Evolutionary conservation across 805 yeast species (phyloP).

Genomic region (Crinitomyces ghanaensis): DNA sequence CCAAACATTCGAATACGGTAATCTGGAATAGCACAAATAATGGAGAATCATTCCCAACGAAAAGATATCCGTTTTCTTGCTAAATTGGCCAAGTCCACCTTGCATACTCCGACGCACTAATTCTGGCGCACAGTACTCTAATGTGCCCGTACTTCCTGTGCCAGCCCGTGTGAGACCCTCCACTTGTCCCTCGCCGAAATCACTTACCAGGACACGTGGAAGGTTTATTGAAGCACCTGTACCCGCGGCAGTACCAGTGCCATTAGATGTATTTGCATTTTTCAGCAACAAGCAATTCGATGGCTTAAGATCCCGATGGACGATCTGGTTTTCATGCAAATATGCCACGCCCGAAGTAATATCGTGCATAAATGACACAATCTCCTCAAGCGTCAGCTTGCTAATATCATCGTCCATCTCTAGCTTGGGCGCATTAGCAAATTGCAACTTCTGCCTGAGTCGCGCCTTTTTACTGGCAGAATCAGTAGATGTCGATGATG

Average conservation of each 20-base stretch:
- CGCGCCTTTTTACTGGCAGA: constrained; percentile 25
- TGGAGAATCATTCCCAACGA: constrained; percentile 77
- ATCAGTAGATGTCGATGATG: background rate
- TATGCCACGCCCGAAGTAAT: constrained; percentile 59
- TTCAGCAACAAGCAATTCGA: constrained; percentile 60
- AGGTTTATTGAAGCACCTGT: too few species aligned
- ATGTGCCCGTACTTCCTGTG: constrained; percentile 79
- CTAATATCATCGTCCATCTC: constrained; percentile 20
- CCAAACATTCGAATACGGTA: constrained; percentile 42
- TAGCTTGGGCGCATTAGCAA: background rate
- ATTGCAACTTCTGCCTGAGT: constrained; percentile 14
- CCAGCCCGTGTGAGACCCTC: constrained; percentile 54
- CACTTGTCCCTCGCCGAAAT: constrained; percentile 80
- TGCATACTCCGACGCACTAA: constrained; percentile 34
- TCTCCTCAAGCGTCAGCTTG: constrained; percentile 42
- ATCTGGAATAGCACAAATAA: constrained; percentile 54
- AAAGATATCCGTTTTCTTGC: constrained; percentile 65
- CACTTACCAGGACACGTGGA: constrained; percentile 72
- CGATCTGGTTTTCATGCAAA: constrained; percentile 59
- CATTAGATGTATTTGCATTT: constrained; percentile 6
- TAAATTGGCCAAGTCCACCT: constrained; percentile 40
- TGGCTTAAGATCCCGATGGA: constrained; percentile 86
- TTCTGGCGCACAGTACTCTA: constrained; percentile 85
- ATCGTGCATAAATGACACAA: constrained; percentile 57
- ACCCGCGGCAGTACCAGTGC: constrained; percentile 8